Percentiles rank a stretch among this genome's conserved stretches.
phyloP scores from a whole-genome alignment of 2,329 filamentous ascomycete species.

The Aureobasidium sp. region DNA sequence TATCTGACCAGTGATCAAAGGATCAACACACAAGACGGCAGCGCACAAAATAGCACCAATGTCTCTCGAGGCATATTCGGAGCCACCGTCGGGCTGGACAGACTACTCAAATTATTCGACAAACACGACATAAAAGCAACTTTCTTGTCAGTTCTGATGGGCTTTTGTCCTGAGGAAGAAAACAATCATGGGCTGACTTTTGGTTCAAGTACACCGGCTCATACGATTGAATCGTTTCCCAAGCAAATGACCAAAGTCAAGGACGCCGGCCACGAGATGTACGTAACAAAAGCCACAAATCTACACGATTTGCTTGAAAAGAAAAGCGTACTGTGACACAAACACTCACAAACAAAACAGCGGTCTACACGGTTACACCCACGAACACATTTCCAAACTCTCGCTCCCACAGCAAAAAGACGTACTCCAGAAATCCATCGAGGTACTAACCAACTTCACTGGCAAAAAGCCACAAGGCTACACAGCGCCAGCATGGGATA shows the following conservation, averaged over 20 bases:
- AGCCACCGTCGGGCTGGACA: constrained; percentile 35
- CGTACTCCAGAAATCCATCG: constrained; percentile 34
- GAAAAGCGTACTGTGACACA: not conserved
- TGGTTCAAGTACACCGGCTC: constrained; percentile 28
- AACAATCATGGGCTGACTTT: no score
- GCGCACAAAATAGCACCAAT: constrained; percentile 33
- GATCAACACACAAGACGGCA: constrained; percentile 37
- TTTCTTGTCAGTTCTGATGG: constrained; percentile 30
- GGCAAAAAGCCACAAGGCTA: constrained; percentile 38
- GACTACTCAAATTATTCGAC: constrained; percentile 35
- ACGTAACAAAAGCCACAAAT: not conserved
- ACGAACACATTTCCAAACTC: constrained; percentile 31
- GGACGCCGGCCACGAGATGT: constrained; percentile 38
- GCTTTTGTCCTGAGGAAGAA: no score
- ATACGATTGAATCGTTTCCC: constrained; percentile 43
- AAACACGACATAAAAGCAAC: constrained; percentile 38
- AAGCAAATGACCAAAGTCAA: constrained; percentile 40
- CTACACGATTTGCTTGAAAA: no score
- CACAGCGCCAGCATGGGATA: constrained; percentile 40
- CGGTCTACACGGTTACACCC: constrained; percentile 36
- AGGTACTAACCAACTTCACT: constrained; percentile 32
- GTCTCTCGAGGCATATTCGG: constrained; percentile 36
- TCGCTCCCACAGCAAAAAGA: constrained; percentile 30
- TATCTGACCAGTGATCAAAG: constrained; percentile 20
- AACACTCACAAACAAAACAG: constrained; percentile 15